phyloP scores from a whole-genome alignment of 176 grass and related monocot genomes.

The Canna indica region DNA sequence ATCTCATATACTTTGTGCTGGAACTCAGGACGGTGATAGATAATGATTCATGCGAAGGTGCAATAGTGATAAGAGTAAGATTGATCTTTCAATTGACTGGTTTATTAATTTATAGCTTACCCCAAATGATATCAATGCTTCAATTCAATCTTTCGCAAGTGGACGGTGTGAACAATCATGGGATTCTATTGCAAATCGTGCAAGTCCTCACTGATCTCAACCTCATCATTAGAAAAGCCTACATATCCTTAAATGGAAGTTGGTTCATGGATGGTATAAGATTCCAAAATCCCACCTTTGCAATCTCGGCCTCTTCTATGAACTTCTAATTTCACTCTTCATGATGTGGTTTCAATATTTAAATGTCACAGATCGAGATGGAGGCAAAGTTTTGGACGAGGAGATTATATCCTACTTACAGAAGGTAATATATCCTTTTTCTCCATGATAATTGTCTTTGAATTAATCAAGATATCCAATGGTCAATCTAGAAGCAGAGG shows the following conservation, averaged over 20 bases:
- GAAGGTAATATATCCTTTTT: slow-evolving; percentile 30
- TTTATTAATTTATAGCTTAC: no score
- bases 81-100: no score
- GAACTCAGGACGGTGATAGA: no score
- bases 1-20: no score
- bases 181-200: slow-evolving; percentile 37
- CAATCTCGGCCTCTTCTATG: no score
- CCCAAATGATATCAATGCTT: no score
- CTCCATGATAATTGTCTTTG: no score
- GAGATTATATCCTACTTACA: slow-evolving; percentile 43
- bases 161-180: slow-evolving; percentile 38
- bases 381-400: slow-evolving; percentile 33
- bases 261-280: slow-evolving; percentile 47
- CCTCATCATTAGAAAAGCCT: slow-evolving; percentile 38
- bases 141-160: slow-evolving; percentile 19
- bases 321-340: slow-evolving; percentile 13
- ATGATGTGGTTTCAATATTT: slow-evolving; percentile 35
- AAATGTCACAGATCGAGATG: slow-evolving; percentile 60
- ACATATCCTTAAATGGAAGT: slow-evolving; percentile 42
- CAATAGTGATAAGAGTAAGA: no score
- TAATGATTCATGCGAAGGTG: no score
- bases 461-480: no score
- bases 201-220: slow-evolving; percentile 43
- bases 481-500: no score
- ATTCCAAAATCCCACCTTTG: no score